A percentile compares a stretch with the other conserved stretches of the same genome.
These are phyloP conservation scores for Aspergillus nidulans DNA, from an alignment of 495 filamentous ascomycete genomes.

Conservation along the genomic window DNA sequence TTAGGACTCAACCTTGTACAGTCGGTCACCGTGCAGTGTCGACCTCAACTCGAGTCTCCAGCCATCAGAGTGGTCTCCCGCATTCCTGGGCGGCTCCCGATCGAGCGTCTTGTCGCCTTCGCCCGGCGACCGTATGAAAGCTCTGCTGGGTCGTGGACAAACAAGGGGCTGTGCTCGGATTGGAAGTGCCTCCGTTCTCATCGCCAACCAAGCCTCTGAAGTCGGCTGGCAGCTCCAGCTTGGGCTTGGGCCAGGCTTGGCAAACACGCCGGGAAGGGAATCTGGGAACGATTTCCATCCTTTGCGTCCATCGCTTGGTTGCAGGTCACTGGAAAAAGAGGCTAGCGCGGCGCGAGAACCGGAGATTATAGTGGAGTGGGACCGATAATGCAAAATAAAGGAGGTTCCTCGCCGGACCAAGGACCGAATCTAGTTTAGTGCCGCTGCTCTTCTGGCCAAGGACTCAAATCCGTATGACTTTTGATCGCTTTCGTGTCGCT, in stretches of 20 bases:
- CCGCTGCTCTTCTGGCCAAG: conserved; percentile 8
- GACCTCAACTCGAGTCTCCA: neutral
- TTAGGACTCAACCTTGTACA: no score
- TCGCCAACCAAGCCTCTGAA: conserved; percentile 20
- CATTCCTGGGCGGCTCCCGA: neutral
- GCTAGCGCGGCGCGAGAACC: conserved; percentile 18
- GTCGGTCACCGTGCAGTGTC: no score
- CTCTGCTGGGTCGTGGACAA: neutral
- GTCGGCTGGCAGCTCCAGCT: conserved; percentile 20
- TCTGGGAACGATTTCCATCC: conserved; percentile 19
- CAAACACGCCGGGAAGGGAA: conserved; percentile 16
- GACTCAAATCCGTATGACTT: conserved; percentile 8
- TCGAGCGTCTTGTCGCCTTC: neutral
- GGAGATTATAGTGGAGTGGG: conserved; percentile 25
- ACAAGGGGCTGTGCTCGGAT: conserved; percentile 9
- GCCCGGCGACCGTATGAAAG: neutral
- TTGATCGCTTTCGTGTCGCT: neutral
- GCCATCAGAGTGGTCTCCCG: neutral
- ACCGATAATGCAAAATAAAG: conserved; percentile 13
- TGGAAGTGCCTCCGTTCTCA: conserved; percentile 24
- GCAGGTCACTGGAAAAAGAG: conserved; percentile 13
- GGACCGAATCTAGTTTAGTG: neutral
- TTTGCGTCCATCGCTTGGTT: conserved; percentile 19
- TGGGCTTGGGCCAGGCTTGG: conserved; percentile 12
- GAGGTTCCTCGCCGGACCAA: conserved; percentile 7